Evolutionary conservation across 495 filamentous ascomycete species (phyloP).

Genomic region (Talaromyces thailandensis): DNA sequence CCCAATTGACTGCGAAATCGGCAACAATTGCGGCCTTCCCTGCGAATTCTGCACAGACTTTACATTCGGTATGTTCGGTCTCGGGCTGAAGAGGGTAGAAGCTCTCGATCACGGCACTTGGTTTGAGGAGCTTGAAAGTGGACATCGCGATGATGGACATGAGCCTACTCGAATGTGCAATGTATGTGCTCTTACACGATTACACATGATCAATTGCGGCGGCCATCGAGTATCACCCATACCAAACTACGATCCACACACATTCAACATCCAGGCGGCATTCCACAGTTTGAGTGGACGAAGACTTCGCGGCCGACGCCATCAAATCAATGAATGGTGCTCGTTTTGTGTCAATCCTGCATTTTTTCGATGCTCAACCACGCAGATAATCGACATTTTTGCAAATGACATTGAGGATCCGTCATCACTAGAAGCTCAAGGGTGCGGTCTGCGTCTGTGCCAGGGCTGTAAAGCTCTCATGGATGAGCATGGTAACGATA

Average conservation of each 20-base stretch:
- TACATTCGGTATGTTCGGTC: slow-evolving; percentile 26
- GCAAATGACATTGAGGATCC: slow-evolving; percentile 7
- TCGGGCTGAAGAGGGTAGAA: slow-evolving; percentile 17
- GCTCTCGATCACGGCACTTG: slow-evolving; percentile 15
- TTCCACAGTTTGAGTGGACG: slow-evolving; percentile 11
- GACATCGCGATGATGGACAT: slow-evolving; percentile 19
- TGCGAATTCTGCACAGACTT: slow-evolving; percentile 32
- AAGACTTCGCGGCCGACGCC: slow-evolving; percentile 5
- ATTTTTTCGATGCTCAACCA: slow-evolving; percentile 20
- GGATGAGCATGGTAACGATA: slow-evolving; percentile 14
- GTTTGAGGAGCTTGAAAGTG: slow-evolving; percentile 20
- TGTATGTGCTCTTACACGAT: slow-evolving; percentile 22
- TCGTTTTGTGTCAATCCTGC: slow-evolving; percentile 31
- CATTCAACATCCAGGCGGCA: slow-evolving; percentile 17
- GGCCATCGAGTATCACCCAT: slow-evolving; percentile 21
- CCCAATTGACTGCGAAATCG: slow-evolving; percentile 25
- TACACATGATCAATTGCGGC: slow-evolving; percentile 22
- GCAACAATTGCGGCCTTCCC: slow-evolving; percentile 11
- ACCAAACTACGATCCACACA: slow-evolving; percentile 6
- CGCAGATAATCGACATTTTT: slow-evolving; percentile 9
- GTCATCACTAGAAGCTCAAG: slow-evolving; percentile 9
- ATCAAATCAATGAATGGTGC: slow-evolving; percentile 25
- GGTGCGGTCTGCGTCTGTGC: slow-evolving; percentile 33
- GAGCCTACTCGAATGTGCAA: slow-evolving; percentile 29
- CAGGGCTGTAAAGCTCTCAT: slow-evolving; percentile 23